Percentiles rank a stretch among this genome's conserved stretches.
Evolutionary conservation across 306 rosid species (phyloP).

Genomic region (Datisca glomerata): DNA sequence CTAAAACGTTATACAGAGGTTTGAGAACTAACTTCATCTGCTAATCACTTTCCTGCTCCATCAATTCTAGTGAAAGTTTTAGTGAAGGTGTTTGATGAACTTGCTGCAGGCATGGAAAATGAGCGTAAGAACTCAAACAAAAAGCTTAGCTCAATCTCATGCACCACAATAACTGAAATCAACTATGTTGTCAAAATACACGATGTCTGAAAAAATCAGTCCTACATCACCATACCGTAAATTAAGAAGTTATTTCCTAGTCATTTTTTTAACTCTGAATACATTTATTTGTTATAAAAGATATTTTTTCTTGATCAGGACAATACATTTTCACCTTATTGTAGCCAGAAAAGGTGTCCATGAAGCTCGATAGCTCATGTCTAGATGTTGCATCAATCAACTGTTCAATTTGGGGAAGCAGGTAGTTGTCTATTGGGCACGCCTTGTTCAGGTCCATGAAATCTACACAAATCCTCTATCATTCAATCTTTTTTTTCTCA

Average conservation of each 20-base stretch:
- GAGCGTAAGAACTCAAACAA: neutral
- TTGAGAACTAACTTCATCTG: slow-evolving; percentile 70
- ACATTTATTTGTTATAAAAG: too few relatives aligned
- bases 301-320: too few relatives aligned
- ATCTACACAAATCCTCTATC: too few relatives aligned
- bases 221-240: slow-evolving; percentile 35
- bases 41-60: slow-evolving; percentile 90
- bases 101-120: slow-evolving; percentile 45
- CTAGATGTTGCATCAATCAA: too few relatives aligned
- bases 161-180: slow-evolving; percentile 4
- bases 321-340: too few relatives aligned
- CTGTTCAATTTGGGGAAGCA: too few relatives aligned
- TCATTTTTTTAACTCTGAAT: slow-evolving; percentile 63
- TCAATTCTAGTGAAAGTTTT: slow-evolving; percentile 90
- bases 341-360: too few relatives aligned
- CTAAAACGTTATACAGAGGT: slow-evolving; percentile 14
- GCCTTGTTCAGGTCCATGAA: too few relatives aligned
- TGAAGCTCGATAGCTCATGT: too few relatives aligned
- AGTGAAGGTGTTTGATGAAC: slow-evolving; percentile 70
- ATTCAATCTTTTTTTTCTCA: too few relatives aligned
- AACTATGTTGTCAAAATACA: slow-evolving; percentile 2
- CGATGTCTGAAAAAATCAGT: neutral
- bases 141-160: slow-evolving; percentile 8
- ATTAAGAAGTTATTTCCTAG: slow-evolving; percentile 72
- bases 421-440: too few relatives aligned